Evolutionary conservation across 2,329 filamentous ascomycete genomes (phyloP), one percentile per base, ranked within the genome.

Genomic region (Sporothrix brasiliensis): DNA sequence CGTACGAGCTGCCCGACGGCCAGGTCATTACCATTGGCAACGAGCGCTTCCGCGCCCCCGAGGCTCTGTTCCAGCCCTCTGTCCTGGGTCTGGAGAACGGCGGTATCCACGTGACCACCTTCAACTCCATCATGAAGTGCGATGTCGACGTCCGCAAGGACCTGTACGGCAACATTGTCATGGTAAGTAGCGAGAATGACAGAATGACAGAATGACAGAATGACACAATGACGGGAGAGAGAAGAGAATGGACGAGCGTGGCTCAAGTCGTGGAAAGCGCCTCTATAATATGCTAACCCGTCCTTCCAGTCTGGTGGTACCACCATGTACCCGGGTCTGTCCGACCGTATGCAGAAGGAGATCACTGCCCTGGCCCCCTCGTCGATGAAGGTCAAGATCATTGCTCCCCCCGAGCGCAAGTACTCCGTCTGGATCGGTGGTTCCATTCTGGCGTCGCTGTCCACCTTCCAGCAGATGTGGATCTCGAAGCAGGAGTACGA

Each of bases 61-160:
- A 99, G 88, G 94, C 95, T 85, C 92, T 99, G 80, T 99, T 99
- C 94, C 93, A 97, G 89, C 95, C 95, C 81, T 95, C 92, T 77
- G 94, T 98, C 78, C 88, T 99, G 78, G 95, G 95, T 91, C 94
- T 97, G 80, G 95, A 99, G 87, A 93, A 90, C 84, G 94, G 94
- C 81, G 95, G 95, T 86, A 98, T 99, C 86, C 95, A 98, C 87
- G 94, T 97, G 82, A 98, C 94, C 82, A 98, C 95, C 79, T 98
- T 97, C 92, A 98, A 98, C 92, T 98, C 95, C 80, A 97, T 99
- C 91, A 98, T 98, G 93, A 99, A 99, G 92, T 98, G 95, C 85
- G 95, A 99, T 85, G 94, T 99, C 84, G 95, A 99, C 84, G 95
- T 99, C 85, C 92, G 95, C 88, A 98, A 98, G 91, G 95, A 98